Base-by-base conservation (phyloP, 139 green algal species). In the Mesotaenium endlicherianum region DNA sequence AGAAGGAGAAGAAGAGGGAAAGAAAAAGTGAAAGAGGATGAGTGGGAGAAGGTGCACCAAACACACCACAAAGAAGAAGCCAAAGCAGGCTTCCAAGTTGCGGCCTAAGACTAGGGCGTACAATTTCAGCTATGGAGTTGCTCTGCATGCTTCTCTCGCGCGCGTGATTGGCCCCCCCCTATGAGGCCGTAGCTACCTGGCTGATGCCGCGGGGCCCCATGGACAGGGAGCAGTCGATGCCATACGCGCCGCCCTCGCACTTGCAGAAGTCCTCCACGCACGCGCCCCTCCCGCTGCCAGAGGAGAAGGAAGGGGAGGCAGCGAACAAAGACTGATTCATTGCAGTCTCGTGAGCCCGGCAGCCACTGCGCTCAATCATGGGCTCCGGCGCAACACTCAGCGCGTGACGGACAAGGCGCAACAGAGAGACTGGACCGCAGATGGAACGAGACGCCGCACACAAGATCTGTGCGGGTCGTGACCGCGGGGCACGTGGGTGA, bases 141-240 rank as follows among this genome's bases (percentile, higher is more conserved):
- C 26, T 20, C 26, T 64, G 20, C 26, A 34, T 64, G 53, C 20
- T 64, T 64, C 26, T 64, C 26, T 20, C 26, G 53, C 26, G 53
- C 53, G 53, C 26, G 53, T 64, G 53, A 34, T 20, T 64, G 20
- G 20, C 26, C 53, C 26, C 26, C 26, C 26, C 26, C 26, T 26
- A 34, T 64, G 20, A 64, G 26, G 20, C 53, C 26, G 20, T 64
- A 20, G 20, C 26, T 20, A 64, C 26, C 26, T 64, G 20, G 20
- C 26, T 64, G 53, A 64, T 64, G 53, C 26, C 53, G 26, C 53
- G 53, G 53, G 26, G 53, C 26, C 53, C 26, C 26, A 34, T 20
- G 20, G 53, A 64, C 53, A 20, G 53, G 26, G 75, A 82, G 80
- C 80, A 86, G 49, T 86, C 80, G n/a, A 86, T 83, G n/a, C 80